These are phyloP conservation scores for Eutrema heterophyllum DNA, from an alignment of 345 rosid genomes.

Conservation along the genomic window DNA sequence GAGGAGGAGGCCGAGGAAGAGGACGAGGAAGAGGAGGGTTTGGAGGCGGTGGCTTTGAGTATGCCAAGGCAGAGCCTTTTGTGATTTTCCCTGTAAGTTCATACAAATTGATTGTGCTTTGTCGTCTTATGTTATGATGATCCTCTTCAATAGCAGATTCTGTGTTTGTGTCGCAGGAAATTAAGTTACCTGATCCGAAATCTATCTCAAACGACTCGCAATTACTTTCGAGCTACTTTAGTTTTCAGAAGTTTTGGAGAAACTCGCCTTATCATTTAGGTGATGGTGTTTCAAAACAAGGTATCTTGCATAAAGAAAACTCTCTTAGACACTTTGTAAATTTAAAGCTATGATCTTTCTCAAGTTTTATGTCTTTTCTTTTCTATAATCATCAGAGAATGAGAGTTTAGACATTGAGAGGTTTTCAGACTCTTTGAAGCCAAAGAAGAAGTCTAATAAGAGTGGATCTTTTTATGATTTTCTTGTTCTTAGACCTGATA, in stretches of 20 bases:
- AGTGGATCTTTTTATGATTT: conserved; percentile 20
- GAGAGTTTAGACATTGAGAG: conserved; percentile 30
- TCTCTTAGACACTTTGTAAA: background rate
- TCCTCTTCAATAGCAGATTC: background rate
- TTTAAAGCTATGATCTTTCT: background rate
- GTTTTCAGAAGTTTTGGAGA: conserved; percentile 11
- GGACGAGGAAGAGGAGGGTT: conserved; percentile 29
- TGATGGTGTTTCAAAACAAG: conserved; percentile 16
- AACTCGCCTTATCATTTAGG: conserved; percentile 26
- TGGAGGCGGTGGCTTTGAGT: conserved; percentile 13
- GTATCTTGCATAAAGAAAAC: background rate
- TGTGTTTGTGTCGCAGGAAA: conserved; percentile 3
- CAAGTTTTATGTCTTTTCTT: background rate
- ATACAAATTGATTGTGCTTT: background rate
- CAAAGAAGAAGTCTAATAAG: conserved; percentile 16
- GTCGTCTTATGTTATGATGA: background rate
- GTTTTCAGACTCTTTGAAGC: conserved; percentile 20
- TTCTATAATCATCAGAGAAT: background rate
- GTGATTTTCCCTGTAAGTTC: conserved; percentile 46
- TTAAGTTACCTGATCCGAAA: conserved; percentile 17
- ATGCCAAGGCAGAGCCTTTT: conserved; percentile 43
- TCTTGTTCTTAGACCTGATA: conserved; percentile 32
- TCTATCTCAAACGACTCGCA: background rate
- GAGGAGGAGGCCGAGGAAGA: conserved; percentile 40
- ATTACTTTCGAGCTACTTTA: background rate